These are phyloP conservation scores for Diutina rugosa DNA, from an alignment of 1,139 yeast genomes.

Conservation along the genomic window DNA sequence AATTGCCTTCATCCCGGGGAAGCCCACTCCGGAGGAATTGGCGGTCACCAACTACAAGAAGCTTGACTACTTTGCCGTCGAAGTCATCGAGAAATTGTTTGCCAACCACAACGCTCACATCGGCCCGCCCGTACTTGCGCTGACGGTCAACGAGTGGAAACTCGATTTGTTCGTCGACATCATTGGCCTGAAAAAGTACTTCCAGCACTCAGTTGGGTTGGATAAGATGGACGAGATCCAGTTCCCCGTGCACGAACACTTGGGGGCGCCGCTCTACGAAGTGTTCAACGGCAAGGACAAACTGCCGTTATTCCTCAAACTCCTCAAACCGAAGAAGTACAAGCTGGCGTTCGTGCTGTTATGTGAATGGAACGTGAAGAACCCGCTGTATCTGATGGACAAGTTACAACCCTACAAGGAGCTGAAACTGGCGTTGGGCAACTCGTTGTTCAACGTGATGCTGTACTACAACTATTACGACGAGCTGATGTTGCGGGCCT, in stretches of 20 bases:
- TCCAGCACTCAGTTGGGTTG: conserved; percentile 20
- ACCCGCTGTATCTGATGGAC: conserved; percentile 25
- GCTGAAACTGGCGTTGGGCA: conserved; percentile 21
- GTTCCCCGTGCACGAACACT: conserved; percentile 18
- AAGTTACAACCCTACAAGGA: conserved; percentile 14
- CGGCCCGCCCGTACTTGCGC: conserved; percentile 11
- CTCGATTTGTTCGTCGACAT: conserved; percentile 29
- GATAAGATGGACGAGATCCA: conserved; percentile 18
- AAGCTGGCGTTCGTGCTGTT: conserved; percentile 24
- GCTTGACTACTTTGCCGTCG: conserved; percentile 27
- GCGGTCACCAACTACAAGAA: conserved; percentile 25
- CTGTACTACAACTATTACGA: conserved; percentile 22
- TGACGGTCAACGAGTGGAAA: conserved; percentile 14
- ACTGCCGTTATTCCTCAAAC: conserved; percentile 22
- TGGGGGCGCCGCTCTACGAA: conserved; percentile 11
- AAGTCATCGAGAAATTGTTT: conserved; percentile 24
- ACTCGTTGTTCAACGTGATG: conserved; percentile 13
- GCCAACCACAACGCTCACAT: conserved; percentile 5
- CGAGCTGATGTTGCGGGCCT: conserved; percentile 16
- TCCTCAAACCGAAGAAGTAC: conserved; percentile 24
- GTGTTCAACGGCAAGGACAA: conserved; percentile 17
- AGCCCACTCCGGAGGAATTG: conserved; percentile 20
- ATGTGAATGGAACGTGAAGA: conserved; percentile 18
- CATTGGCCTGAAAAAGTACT: conserved; percentile 25
- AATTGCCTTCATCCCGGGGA: conserved; percentile 15